These are phyloP conservation scores for Thalassiosira ordinaria DNA, from an alignment of 352 stramenopile genomes.

Conservation along the genomic window DNA sequence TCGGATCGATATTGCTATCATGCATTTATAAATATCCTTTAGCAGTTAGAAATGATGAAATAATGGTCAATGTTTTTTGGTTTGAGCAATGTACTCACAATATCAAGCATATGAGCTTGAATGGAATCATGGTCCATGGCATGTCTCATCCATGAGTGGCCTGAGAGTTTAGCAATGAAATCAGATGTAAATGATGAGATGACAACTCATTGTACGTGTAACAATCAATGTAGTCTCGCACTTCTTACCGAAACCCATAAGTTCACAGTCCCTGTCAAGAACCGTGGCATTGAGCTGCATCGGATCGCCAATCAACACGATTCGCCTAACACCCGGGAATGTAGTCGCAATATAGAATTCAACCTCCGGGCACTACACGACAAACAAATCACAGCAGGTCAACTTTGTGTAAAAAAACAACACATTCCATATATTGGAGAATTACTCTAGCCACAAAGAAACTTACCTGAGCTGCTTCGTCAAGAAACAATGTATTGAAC, in stretches of 20 bases:
- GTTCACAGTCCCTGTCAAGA: constrained; percentile 36
- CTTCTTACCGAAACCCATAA: constrained; percentile 41
- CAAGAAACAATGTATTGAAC: constrained; percentile 54
- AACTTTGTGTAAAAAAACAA: not conserved
- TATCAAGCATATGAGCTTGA: constrained; percentile 52
- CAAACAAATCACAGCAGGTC: too few species aligned
- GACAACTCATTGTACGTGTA: constrained; percentile 46
- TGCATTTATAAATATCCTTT: not conserved
- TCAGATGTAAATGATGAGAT: constrained; percentile 47
- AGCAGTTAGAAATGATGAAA: too few species aligned
- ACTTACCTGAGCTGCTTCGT: constrained; percentile 51
- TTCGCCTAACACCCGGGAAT: constrained; percentile 58
- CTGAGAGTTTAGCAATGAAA: constrained; percentile 16
- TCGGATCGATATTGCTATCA: constrained; percentile 54
- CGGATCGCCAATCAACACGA: constrained; percentile 63
- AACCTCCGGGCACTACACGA: constrained; percentile 46
- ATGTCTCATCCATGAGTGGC: constrained; percentile 16
- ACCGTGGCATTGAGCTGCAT: constrained; percentile 59
- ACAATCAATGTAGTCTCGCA: constrained; percentile 24
- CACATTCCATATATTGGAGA: too few species aligned
- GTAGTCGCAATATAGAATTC: constrained; percentile 66
- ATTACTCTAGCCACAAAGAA: too few species aligned
- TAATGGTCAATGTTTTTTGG: too few species aligned
- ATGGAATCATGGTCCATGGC: constrained; percentile 3
- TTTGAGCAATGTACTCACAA: constrained; percentile 16